phyloP scores from a whole-genome alignment of 805 yeast species.

The Lipomyces starkeyi region DNA sequence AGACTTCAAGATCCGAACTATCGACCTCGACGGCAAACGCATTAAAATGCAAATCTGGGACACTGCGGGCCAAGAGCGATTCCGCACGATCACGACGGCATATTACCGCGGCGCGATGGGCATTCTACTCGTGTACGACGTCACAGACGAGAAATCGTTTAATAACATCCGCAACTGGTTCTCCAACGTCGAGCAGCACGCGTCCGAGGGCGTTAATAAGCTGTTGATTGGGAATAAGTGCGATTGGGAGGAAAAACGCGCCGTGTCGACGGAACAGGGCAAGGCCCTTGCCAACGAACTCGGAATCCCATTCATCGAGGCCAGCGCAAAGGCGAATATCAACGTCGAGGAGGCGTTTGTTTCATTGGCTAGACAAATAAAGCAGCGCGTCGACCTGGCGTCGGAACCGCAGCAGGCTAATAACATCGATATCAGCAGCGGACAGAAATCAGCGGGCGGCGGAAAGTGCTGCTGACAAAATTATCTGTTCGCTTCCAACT shows the following conservation, averaged over 20 bases:
- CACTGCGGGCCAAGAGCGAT: conserved; percentile 98
- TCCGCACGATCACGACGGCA: conserved; percentile 96
- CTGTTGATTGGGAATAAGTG: conserved; percentile 95
- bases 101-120: conserved; percentile 99
- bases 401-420: conserved; percentile 40
- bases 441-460: conserved; percentile 31
- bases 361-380: conserved; percentile 64
- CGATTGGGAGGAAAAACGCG: conserved; percentile 84
- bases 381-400: conserved; percentile 61
- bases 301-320: conserved; percentile 90
- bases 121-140: conserved; percentile 94
- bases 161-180: conserved; percentile 94
- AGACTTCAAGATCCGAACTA: conserved; percentile 96
- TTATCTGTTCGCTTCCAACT: background rate
- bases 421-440: conserved; percentile 44
- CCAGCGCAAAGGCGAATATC: conserved; percentile 91
- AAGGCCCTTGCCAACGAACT: conserved; percentile 83
- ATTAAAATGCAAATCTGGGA: conserved; percentile 98
- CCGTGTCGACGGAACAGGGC: conserved; percentile 86
- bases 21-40: conserved; percentile 89
- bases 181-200: conserved; percentile 94
- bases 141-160: conserved; percentile 95
- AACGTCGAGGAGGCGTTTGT: conserved; percentile 92
- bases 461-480: conserved; percentile 45
- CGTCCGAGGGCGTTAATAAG: conserved; percentile 93